Evolutionary conservation across 495 filamentous ascomycete genomes (phyloP).

Genomic region (Aspergillus homomorphus): DNA sequence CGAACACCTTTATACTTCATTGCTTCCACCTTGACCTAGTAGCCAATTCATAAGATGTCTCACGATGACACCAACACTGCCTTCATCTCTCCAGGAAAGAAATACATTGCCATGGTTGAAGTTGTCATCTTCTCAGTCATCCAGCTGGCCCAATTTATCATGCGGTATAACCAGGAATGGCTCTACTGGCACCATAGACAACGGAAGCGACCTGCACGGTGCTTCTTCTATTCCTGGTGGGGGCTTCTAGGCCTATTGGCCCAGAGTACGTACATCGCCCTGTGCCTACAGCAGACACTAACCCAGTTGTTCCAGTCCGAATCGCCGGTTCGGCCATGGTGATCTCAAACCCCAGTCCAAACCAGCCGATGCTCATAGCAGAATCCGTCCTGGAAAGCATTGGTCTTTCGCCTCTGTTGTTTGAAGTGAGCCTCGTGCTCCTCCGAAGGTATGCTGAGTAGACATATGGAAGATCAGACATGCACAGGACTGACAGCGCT

Average conservation of each 20-base stretch:
- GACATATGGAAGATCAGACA: background rate
- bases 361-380: constrained; percentile 24
- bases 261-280: constrained; percentile 22
- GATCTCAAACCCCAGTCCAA: constrained; percentile 21
- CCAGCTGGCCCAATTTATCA: constrained; percentile 21
- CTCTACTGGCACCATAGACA: constrained; percentile 34
- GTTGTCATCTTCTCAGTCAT: constrained; percentile 28
- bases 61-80: background rate
- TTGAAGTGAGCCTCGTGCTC: constrained; percentile 35
- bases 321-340: constrained; percentile 29
- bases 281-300: background rate
- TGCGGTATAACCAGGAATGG: constrained; percentile 30
- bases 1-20: background rate
- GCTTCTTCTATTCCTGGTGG: constrained; percentile 30
- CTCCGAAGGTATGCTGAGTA: constrained; percentile 26
- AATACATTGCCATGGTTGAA: constrained; percentile 29
- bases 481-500: background rate
- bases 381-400: constrained; percentile 28
- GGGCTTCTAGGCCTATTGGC: constrained; percentile 30
- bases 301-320: constrained; percentile 21
- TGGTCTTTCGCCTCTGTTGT: constrained; percentile 35
- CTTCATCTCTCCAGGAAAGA: constrained; percentile 20
- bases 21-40: background rate
- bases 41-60: background rate
- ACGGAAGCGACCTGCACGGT: constrained; percentile 19